These are phyloP conservation scores for Fusarium sp. DNA, from an alignment of 2,329 filamentous ascomycete genomes.

Conservation along the genomic window DNA sequence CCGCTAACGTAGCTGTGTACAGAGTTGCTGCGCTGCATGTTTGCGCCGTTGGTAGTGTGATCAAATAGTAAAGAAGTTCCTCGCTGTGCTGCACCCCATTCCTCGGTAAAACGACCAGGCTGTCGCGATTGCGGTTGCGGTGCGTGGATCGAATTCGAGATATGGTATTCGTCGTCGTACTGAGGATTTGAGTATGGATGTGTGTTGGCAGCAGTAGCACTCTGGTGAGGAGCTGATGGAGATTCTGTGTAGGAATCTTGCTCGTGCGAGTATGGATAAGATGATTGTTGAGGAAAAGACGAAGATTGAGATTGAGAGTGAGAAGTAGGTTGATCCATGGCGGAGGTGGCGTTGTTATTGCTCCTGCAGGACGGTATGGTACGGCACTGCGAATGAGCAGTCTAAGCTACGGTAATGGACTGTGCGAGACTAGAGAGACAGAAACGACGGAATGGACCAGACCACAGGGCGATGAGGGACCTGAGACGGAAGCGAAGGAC, in stretches of 20 bases:
- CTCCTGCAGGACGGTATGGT: constrained; percentile 17
- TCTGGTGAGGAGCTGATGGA: constrained; percentile 32
- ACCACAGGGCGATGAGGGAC: constrained; percentile 25
- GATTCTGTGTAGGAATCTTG: constrained; percentile 38
- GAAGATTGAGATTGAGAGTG: constrained; percentile 39
- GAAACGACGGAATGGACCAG: constrained; percentile 27
- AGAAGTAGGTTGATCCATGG: constrained; percentile 48
- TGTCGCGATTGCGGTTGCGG: constrained; percentile 40
- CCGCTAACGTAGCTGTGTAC: constrained; percentile 64
- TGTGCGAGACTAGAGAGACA: constrained; percentile 26
- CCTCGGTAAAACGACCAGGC: constrained; percentile 71
- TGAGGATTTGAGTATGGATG: constrained; percentile 21
- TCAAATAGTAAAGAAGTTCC: constrained; percentile 71
- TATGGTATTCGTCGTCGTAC: constrained; percentile 38
- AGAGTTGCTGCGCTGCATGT: constrained; percentile 72
- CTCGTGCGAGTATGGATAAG: constrained; percentile 37
- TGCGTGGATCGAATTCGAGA: constrained; percentile 30
- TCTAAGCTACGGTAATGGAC: constrained; percentile 10
- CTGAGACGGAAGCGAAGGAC: constrained; percentile 20
- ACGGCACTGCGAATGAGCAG: constrained; percentile 17
- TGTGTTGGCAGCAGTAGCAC: constrained; percentile 30
- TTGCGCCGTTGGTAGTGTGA: constrained; percentile 50
- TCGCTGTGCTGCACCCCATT: constrained; percentile 76
- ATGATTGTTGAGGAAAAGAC: constrained; percentile 35
- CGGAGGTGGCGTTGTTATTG: constrained; percentile 45